A percentile compares a stretch with the other conserved stretches of the same genome.
Evolutionary conservation across 2,329 filamentous ascomycete species (phyloP).

Genomic region (Drechslerella dactyloides): DNA sequence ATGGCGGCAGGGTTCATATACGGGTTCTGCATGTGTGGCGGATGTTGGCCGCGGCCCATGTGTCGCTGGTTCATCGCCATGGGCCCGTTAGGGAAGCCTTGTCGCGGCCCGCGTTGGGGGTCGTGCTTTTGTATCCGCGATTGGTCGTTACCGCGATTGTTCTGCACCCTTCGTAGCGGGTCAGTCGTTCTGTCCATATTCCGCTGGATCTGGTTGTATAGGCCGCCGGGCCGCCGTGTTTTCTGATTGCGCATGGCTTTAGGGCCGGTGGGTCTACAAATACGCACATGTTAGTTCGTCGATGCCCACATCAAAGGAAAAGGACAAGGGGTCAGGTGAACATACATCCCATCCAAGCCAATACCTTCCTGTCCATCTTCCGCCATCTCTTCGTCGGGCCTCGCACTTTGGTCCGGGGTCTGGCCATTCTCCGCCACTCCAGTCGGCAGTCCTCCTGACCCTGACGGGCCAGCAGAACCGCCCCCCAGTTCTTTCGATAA

Average conservation of each 20-base stretch:
- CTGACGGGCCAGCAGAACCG: conserved; percentile 57
- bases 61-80: conserved; percentile 62
- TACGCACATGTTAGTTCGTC: conserved; percentile 51
- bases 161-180: conserved; percentile 76
- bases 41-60: conserved; percentile 60
- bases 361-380: conserved; percentile 60
- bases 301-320: conserved; percentile 16
- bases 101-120: conserved; percentile 61
- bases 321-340: conserved; percentile 51
- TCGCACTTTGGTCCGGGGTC: conserved; percentile 55
- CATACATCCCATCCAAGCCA: conserved; percentile 67
- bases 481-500: conserved; percentile 69
- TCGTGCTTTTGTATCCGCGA: conserved; percentile 76
- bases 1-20: conserved; percentile 48
- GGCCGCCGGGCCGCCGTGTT: conserved; percentile 71
- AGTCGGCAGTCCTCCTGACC: conserved; percentile 54
- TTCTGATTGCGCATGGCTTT: conserved; percentile 81
- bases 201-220: conserved; percentile 84
- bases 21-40: conserved; percentile 59
- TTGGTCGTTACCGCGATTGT: conserved; percentile 71
- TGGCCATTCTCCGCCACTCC: conserved; percentile 24
- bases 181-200: conserved; percentile 77
- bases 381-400: conserved; percentile 76
- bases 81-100: conserved; percentile 61
- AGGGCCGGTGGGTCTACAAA: conserved; percentile 81